Conservation (phyloP, 768 basidiomycete species). For the Tricholoma furcatifolium region DNA sequence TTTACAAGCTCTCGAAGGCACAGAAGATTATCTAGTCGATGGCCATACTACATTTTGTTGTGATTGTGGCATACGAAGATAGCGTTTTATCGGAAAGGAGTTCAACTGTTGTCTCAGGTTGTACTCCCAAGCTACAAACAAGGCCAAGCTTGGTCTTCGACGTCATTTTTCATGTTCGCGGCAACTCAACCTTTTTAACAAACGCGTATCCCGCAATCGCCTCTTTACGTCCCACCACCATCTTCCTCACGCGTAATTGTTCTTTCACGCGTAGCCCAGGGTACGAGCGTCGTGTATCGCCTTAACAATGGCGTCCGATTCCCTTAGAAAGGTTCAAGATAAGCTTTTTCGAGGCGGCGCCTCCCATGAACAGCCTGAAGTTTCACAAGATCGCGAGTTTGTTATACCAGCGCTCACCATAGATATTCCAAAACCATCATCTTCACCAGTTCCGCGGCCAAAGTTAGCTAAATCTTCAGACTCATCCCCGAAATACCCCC, state of each 20-base stretch:
- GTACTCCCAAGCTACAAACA: background rate
- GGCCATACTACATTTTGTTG: no score
- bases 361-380: slow-evolving; percentile 9
- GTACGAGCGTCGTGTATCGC: background rate
- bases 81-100: no score
- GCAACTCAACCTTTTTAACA: background rate
- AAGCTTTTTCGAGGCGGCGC: slow-evolving; percentile 62
- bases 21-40: no score
- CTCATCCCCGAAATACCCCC: slow-evolving; percentile 29
- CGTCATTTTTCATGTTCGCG: slow-evolving; percentile 1
- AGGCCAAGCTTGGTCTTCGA: background rate
- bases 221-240: background rate
- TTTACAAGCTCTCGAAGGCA: no score
- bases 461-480: slow-evolving; percentile 43
- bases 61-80: no score
- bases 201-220: background rate
- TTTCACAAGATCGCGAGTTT: slow-evolving; percentile 18
- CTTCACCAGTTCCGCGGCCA: slow-evolving; percentile 42
- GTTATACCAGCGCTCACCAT: slow-evolving; percentile 49
- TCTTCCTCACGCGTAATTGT: background rate
- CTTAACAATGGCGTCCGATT: slow-evolving; percentile 34
- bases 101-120: no score
- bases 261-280: background rate
- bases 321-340: slow-evolving; percentile 66
- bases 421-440: slow-evolving; percentile 59